Evolutionary conservation across 2,329 filamentous ascomycete species (phyloP).

Genomic region (Botryotinia narcissicola): DNA sequence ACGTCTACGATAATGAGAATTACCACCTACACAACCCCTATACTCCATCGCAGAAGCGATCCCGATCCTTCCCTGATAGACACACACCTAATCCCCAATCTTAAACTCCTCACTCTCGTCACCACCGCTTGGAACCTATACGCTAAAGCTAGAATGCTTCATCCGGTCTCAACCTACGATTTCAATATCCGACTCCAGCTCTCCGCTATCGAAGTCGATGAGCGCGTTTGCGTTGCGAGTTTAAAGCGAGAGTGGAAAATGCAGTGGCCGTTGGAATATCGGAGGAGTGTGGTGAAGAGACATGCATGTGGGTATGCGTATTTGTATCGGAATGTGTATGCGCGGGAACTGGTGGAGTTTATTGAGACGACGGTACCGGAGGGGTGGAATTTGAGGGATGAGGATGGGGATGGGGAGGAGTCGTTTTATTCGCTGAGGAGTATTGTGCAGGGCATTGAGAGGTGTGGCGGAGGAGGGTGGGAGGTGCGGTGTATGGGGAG

Average conservation of each 20-base stretch:
- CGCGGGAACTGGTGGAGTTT: neutral
- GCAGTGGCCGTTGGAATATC: neutral
- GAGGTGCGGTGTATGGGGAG: neutral
- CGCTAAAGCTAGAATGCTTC: neutral
- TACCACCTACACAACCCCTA: no score
- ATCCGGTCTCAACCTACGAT: neutral
- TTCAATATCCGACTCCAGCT: neutral
- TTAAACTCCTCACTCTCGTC: neutral
- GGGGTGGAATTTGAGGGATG: neutral
- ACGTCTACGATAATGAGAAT: accelerated
- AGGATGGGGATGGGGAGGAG: neutral
- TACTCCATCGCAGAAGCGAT: neutral
- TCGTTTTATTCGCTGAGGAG: neutral
- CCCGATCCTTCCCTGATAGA: neutral
- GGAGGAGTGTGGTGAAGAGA: neutral
- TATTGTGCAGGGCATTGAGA: neutral
- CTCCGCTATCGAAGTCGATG: neutral
- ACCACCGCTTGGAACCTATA: neutral
- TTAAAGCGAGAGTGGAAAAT: neutral
- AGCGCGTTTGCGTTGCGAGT: neutral
- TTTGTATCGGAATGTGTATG: neutral
- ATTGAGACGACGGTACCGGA: neutral
- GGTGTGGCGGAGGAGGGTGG: neutral
- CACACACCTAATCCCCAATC: neutral
- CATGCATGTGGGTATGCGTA: neutral